Evolutionary conservation across 371 early-diverging fungal species (phyloP).

Genomic region (Gilbertella persicaria): DNA sequence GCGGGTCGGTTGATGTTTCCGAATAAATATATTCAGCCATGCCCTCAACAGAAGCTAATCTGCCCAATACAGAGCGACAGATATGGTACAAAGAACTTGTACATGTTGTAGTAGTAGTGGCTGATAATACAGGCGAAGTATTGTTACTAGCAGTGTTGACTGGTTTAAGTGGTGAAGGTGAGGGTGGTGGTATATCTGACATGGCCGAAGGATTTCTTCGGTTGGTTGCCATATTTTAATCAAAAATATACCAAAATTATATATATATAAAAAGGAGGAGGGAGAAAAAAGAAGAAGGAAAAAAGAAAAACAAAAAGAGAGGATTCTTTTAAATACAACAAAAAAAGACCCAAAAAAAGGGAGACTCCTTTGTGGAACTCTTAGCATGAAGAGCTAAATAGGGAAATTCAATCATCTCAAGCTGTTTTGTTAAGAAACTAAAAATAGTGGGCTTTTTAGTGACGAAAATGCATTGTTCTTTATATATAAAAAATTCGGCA

Average conservation of each 20-base stretch:
- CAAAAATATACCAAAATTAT: slow-evolving; percentile 3
- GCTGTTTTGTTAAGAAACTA: no score
- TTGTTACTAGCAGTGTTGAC: slow-evolving; percentile 1
- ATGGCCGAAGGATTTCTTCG: slow-evolving; percentile 14
- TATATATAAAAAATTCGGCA: slow-evolving; percentile 2
- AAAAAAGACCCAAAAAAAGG: background rate
- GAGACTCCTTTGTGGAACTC: background rate
- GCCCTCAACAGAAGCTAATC: slow-evolving; percentile 60
- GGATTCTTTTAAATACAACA: background rate
- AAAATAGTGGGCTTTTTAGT: no score
- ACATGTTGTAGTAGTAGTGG: slow-evolving; percentile 9
- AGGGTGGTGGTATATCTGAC: slow-evolving; percentile 3
- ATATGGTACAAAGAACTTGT: slow-evolving; percentile 65
- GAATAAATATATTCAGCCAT: slow-evolving; percentile 57
- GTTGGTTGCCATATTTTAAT: slow-evolving; percentile 5
- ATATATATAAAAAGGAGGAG: background rate
- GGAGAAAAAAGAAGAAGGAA: slow-evolving; percentile 1
- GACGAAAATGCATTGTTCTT: slow-evolving; percentile 16
- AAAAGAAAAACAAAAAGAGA: background rate
- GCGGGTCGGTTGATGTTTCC: slow-evolving; percentile 67
- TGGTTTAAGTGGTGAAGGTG: slow-evolving; percentile 12
- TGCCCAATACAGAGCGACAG: slow-evolving; percentile 61
- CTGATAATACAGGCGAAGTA: slow-evolving; percentile 19
- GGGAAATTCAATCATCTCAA: no score
- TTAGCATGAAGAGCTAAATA: background rate